Conservation (phyloP, 306 rosid species). For the Potentilla sterilis region DNA sequence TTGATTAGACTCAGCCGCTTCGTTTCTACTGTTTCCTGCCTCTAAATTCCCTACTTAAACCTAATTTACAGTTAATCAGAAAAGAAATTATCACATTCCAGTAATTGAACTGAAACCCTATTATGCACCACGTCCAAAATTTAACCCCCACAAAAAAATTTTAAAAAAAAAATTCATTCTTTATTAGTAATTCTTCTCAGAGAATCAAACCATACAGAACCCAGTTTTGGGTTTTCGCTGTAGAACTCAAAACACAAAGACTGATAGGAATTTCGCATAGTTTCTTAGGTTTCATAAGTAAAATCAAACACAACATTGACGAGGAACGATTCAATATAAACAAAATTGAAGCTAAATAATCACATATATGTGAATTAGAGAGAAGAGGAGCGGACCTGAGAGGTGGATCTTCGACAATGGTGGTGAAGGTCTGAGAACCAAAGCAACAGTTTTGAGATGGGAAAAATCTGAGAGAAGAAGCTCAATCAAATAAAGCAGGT, state of each 20-base stretch:
- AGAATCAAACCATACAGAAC: not conserved
- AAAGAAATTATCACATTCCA: not conserved
- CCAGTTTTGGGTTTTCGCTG: not conserved
- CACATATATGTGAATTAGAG: not conserved
- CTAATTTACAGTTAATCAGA: not conserved
- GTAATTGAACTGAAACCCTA: not conserved
- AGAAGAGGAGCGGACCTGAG: constrained; percentile 1
- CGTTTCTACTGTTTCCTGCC: not conserved
- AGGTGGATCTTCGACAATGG: constrained; percentile 9
- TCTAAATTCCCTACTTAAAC: not conserved
- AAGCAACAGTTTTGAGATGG: not conserved
- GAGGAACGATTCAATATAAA: not conserved
- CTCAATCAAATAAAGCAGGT: not conserved
- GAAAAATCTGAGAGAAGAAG: not conserved
- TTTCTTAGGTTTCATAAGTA: not conserved
- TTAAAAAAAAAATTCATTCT: not conserved
- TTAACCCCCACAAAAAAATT: too few relatives aligned
- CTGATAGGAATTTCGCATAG: not conserved
- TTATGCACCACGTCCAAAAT: not conserved
- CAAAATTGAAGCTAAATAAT: not conserved
- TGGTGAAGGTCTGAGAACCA: not conserved
- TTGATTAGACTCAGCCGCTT: not conserved
- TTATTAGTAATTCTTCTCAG: not conserved
- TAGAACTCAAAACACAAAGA: not conserved
- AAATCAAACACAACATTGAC: constrained; percentile 1